Conservation (phyloP, 1,139 yeast genomes). For the Candida pseudoviswanathii region DNA sequence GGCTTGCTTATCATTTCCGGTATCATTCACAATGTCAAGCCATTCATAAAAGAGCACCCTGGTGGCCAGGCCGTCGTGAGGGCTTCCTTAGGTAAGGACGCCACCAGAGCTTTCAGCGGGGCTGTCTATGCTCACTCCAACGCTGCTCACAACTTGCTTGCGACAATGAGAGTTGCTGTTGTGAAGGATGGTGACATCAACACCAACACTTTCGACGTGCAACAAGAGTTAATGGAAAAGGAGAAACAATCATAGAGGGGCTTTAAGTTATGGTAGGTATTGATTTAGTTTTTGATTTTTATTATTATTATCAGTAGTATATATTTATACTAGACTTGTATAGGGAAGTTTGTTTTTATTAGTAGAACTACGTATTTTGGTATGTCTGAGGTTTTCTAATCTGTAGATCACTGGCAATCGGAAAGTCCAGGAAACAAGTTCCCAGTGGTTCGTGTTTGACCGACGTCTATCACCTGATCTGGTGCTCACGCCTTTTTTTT, state of each 20-base stretch:
- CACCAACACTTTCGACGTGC: conserved; percentile 54
- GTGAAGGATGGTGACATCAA: conserved; percentile 65
- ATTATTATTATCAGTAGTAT: neutral
- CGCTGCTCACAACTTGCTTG: conserved; percentile 95
- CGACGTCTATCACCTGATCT: too few species aligned
- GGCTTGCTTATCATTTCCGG: conserved; percentile 84
- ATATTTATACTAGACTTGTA: conserved; percentile 3
- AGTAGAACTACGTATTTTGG: neutral
- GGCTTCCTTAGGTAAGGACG: conserved; percentile 93
- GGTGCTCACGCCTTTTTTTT: too few species aligned
- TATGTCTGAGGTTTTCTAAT: conserved; percentile 1
- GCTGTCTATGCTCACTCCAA: conserved; percentile 97
- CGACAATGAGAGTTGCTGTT: conserved; percentile 95
- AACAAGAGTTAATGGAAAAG: conserved; percentile 52
- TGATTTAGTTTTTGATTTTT: neutral
- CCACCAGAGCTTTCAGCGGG: conserved; percentile 96
- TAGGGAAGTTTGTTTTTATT: conserved; percentile 3
- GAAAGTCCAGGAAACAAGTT: neutral
- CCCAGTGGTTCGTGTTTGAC: too few species aligned
- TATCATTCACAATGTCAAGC: conserved; percentile 88
- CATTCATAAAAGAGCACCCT: conserved; percentile 89
- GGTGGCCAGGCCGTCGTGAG: conserved; percentile 92
- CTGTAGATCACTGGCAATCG: neutral
- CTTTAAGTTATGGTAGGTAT: neutral
- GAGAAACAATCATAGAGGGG: conserved; percentile 18